A percentile compares a stretch with the other conserved stretches of the same genome.
Conservation (phyloP, 257 asterid genomes). For the Cinchona pubescens region DNA sequence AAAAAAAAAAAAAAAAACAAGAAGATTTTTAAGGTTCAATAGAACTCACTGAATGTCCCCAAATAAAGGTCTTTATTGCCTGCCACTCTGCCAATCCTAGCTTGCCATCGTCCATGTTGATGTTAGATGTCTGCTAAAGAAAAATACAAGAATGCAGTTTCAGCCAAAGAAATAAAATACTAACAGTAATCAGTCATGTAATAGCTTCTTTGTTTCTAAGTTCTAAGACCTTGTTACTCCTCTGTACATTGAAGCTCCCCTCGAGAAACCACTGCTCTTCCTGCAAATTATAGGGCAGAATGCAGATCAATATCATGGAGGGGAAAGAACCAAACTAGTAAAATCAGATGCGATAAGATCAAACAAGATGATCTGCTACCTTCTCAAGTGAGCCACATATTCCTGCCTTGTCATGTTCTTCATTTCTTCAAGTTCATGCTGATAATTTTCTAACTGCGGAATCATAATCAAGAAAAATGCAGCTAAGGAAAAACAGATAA, state of each 20-base stretch:
- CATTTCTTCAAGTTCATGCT: conserved; percentile 80
- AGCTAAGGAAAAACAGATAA: neutral
- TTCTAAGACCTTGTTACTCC: conserved; percentile 94
- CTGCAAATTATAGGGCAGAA: conserved; percentile 33
- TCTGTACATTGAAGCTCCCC: conserved; percentile 98
- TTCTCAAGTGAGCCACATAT: conserved; percentile 88
- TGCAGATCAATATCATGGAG: neutral
- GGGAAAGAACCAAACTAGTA: neutral
- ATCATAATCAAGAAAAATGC: neutral
- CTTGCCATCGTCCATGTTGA: conserved; percentile 99
- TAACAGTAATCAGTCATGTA: neutral
- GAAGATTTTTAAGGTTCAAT: neutral
- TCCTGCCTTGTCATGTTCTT: conserved; percentile 94
- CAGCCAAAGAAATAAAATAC: neutral
- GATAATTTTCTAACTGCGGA: conserved; percentile 75
- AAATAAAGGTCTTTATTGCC: conserved; percentile 97
- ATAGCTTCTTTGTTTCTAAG: neutral
- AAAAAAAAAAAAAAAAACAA: conserved; percentile 37
- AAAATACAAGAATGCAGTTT: conserved; percentile 27
- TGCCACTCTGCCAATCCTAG: conserved; percentile 96
- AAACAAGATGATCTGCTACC: conserved; percentile 33
- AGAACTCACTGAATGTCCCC: conserved; percentile 85
- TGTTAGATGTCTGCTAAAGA: conserved; percentile 97
- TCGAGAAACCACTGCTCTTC: conserved; percentile 97
- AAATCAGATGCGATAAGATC: neutral